These are phyloP conservation scores for Metrosideros polymorpha DNA, from an alignment of 441 rosid genomes.

Conservation along the genomic window DNA sequence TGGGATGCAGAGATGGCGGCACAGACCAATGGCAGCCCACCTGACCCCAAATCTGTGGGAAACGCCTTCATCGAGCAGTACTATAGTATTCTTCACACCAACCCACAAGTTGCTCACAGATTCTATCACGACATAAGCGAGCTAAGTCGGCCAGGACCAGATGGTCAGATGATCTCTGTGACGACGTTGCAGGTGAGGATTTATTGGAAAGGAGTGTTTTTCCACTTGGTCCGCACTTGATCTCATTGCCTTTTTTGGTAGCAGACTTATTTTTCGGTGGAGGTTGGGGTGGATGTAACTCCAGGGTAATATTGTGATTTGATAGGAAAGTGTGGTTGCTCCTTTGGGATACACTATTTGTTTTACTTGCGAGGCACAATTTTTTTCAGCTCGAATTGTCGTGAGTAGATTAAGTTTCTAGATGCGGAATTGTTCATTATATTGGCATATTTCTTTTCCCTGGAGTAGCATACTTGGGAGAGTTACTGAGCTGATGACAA, in stretches of 20 bases:
- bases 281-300: background rate
- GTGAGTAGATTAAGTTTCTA: background rate
- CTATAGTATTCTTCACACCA: conserved; percentile 22
- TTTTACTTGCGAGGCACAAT: background rate
- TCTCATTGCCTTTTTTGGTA: background rate
- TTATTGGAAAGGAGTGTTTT: background rate
- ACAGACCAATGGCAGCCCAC: conserved; percentile 16
- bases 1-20: conserved; percentile 30
- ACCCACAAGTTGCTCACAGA: conserved; percentile 25
- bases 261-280: background rate
- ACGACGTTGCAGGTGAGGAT: conserved; percentile 34
- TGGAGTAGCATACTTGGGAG: background rate
- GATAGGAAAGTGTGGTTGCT: background rate
- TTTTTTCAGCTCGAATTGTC: background rate
- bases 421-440: background rate
- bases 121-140: conserved; percentile 43
- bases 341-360: background rate
- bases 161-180: conserved; percentile 42
- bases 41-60: conserved; percentile 31
- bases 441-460: background rate
- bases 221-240: background rate
- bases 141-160: conserved; percentile 30
- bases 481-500: background rate
- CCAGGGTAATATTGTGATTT: background rate
- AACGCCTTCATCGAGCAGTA: conserved; percentile 43